These are phyloP conservation scores for Neurospora sp. DNA, from an alignment of 495 filamentous ascomycete species.

Conservation along the genomic window DNA sequence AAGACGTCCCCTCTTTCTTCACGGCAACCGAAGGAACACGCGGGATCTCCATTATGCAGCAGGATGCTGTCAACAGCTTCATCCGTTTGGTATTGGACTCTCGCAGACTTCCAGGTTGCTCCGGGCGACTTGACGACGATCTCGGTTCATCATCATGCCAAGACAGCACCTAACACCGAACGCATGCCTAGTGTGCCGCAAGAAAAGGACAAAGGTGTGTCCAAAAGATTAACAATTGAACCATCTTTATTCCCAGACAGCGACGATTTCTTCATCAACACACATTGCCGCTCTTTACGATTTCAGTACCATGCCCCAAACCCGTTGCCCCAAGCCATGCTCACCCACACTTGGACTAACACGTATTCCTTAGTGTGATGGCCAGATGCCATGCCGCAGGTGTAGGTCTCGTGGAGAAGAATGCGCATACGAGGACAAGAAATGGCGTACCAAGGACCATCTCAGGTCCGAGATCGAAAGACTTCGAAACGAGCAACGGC, in stretches of 20 bases:
- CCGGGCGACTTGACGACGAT: neutral
- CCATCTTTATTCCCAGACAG: neutral
- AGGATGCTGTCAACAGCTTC: neutral
- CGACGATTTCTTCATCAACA: neutral
- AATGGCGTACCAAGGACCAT: slow-evolving; percentile 24
- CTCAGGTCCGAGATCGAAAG: slow-evolving; percentile 22
- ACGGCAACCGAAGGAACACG: neutral
- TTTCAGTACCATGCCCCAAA: neutral
- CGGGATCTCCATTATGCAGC: neutral
- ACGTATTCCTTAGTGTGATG: slow-evolving; percentile 17
- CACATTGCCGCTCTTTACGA: neutral
- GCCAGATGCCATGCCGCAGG: slow-evolving; percentile 18
- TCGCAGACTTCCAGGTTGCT: neutral
- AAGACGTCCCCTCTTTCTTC: neutral
- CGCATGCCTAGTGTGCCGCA: slow-evolving; percentile 18
- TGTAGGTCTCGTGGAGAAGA: slow-evolving; percentile 21
- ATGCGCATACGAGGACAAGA: slow-evolving; percentile 23
- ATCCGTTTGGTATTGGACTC: neutral
- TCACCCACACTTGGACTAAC: neutral
- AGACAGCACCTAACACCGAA: slow-evolving; percentile 20
- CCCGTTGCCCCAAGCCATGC: neutral
- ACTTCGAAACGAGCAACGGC: slow-evolving; percentile 18
- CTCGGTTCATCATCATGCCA: slow-evolving; percentile 13
- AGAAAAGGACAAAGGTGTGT: slow-evolving; percentile 17
- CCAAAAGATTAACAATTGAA: neutral